Evolutionary conservation across 2,329 filamentous ascomycete genomes (phyloP).

Genomic region (Taxawa tesnikishii): DNA sequence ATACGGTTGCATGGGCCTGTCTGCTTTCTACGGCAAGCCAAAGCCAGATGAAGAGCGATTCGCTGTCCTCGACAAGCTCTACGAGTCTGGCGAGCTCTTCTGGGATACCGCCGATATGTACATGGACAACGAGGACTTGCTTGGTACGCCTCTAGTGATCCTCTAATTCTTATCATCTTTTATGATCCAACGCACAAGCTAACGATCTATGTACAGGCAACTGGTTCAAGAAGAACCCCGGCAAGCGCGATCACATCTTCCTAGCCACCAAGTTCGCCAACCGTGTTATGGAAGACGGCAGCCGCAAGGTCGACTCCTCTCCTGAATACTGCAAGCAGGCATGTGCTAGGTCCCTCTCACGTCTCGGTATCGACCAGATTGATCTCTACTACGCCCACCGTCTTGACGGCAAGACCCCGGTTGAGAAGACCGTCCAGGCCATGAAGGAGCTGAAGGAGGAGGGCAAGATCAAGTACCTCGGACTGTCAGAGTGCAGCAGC

Average conservation of each 20-base stretch:
- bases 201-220: slow-evolving; percentile 10
- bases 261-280: slow-evolving; percentile 43
- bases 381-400: slow-evolving; percentile 34
- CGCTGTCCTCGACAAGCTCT: slow-evolving; percentile 37
- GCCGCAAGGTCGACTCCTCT: slow-evolving; percentile 22
- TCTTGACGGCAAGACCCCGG: slow-evolving; percentile 28
- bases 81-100: slow-evolving; percentile 37
- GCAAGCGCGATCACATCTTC: slow-evolving; percentile 36
- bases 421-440: slow-evolving; percentile 31
- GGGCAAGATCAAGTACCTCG: slow-evolving; percentile 43
- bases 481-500: slow-evolving; percentile 37
- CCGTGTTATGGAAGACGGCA: slow-evolving; percentile 24
- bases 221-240: slow-evolving; percentile 30
- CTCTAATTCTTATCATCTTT: too few relatives aligned
- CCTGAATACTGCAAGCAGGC: slow-evolving; percentile 29
- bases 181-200: too few relatives aligned
- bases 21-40: slow-evolving; percentile 32
- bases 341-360: slow-evolving; percentile 24
- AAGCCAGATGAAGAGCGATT: slow-evolving; percentile 39
- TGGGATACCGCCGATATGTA: slow-evolving; percentile 37
- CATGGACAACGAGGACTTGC: slow-evolving; percentile 30
- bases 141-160: slow-evolving; percentile 21
- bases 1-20: slow-evolving; percentile 42
- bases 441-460: slow-evolving; percentile 35
- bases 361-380: slow-evolving; percentile 25